Percentiles rank a stretch among this genome's conserved stretches.
These are phyloP conservation scores for Boletus sp. DNA, from an alignment of 768 basidiomycete genomes.

Conservation along the genomic window DNA sequence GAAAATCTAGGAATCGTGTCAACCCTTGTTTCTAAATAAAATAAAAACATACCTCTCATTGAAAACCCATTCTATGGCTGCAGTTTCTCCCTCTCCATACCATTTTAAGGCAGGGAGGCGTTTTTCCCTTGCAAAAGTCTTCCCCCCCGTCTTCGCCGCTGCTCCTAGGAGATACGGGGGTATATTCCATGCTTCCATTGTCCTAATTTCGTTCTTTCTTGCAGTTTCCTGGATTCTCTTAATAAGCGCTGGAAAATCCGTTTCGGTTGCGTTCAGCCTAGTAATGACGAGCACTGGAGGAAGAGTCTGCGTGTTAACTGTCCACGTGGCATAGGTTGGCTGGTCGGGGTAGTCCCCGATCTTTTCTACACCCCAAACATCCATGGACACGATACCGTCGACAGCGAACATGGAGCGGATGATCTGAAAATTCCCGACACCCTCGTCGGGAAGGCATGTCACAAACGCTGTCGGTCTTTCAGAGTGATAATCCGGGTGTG, in stretches of 20 bases:
- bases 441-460: conserved; percentile 42
- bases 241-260: conserved; percentile 35
- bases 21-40: neutral
- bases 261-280: conserved; percentile 33
- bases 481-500: conserved; percentile 2
- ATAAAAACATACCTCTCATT: conserved; percentile 43
- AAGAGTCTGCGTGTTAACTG: conserved; percentile 33
- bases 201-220: conserved; percentile 29
- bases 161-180: conserved; percentile 29
- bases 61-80: conserved; percentile 40
- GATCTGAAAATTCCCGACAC: conserved; percentile 46
- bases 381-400: conserved; percentile 5
- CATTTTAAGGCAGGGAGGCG: conserved; percentile 46
- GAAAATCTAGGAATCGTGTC: conserved; percentile 1
- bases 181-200: conserved; percentile 41
- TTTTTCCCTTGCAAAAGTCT: conserved; percentile 31
- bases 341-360: neutral
- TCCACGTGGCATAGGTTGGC: conserved; percentile 42
- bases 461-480: conserved; percentile 19
- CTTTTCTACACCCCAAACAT: conserved; percentile 15
- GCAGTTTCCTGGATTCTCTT: conserved; percentile 34
- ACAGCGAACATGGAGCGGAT: conserved; percentile 26
- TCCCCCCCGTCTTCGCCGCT: conserved; percentile 30
- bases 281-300: conserved; percentile 41
- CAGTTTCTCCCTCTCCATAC: conserved; percentile 40